Evolutionary conservation across 192 early-diverging fungal species (phyloP), one percentile per base, ranked within the genome.

Genomic region (Chytriomyces confervae): DNA sequence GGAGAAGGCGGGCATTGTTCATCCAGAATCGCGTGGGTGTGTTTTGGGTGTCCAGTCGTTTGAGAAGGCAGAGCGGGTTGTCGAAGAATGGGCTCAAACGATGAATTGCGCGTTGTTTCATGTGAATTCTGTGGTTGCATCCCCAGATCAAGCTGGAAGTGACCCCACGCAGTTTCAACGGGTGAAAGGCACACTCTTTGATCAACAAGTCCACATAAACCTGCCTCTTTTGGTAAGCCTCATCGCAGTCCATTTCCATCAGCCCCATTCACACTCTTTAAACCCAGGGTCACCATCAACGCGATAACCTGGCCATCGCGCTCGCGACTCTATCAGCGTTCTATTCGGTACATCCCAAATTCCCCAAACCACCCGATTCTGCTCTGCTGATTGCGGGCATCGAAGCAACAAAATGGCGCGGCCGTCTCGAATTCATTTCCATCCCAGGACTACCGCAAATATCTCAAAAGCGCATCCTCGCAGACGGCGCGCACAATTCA

Each of bases 401-500:
- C 62, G 66, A 82, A 45, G 74, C 81, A 16, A 91, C 93, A 5
- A 76, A 85, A 50, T 96, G 95, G 94, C 94, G 93, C 0, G 96
- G 96, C 11, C 87, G 96, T 5, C 73, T 98, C 66, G 93, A 96
- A 60, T 92, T 90, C 89, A 77, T 92, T 27, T 65, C 68, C 20
- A 29, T 82, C 11, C 47, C 68, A 10, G 62, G 50, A 20, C 49
- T 66, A 24, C 20, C 66, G 0, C 53, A 48, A 45, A 29, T 5
- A 7, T 16, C 67, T 10, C 18, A 27, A 27, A 79, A 73, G 10
- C 76, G 79, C 78, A 70, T 98, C n/a, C 83, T 96, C 7, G 86
- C 94, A 0, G 96, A 98, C 77, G 97, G 97, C 11, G 95, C 95
- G 5, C 97, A 98, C 80, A 98, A 98, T 81, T 84, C 85, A 51